A percentile compares a stretch with the other conserved stretches of the same genome.
These are phyloP conservation scores for Chalciporus pseudorubinellus DNA, from an alignment of 768 basidiomycete genomes.

Conservation along the genomic window DNA sequence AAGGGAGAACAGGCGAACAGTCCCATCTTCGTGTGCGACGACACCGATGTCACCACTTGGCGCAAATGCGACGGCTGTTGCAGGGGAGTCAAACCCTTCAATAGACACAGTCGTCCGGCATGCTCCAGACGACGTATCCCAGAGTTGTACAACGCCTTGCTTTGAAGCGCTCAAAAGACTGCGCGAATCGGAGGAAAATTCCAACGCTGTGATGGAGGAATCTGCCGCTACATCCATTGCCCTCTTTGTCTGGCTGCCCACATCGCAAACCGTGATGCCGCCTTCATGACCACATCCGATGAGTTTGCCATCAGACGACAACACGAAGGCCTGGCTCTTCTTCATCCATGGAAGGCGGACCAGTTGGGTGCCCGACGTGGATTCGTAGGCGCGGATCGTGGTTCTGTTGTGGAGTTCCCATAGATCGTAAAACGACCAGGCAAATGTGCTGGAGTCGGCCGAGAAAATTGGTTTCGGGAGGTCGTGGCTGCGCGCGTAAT, in stretches of 20 bases:
- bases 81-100: neutral
- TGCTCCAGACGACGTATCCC: constrained; percentile 10
- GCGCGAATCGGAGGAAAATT: constrained; percentile 13
- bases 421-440: constrained; percentile 3
- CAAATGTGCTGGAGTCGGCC: constrained; percentile 5
- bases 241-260: neutral
- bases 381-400: constrained; percentile 6
- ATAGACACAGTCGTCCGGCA: neutral
- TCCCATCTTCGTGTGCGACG: constrained; percentile 6
- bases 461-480: constrained; percentile 4
- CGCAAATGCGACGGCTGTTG: constrained; percentile 5
- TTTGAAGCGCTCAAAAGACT: constrained; percentile 11
- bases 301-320: neutral
- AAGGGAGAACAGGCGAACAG: constrained; percentile 4
- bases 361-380: constrained; percentile 1
- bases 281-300: constrained; percentile 14
- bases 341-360: constrained; percentile 4
- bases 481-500: neutral
- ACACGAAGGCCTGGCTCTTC: constrained; percentile 3
- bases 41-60: constrained; percentile 2
- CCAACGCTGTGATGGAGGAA: constrained; percentile 2
- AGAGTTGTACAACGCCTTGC: constrained; percentile 8
- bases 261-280: constrained; percentile 2
- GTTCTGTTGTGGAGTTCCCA: neutral
- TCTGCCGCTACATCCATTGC: neutral